These are phyloP conservation scores for Leavenworthia alabamica DNA, from an alignment of 345 rosid species.

Conservation along the genomic window DNA sequence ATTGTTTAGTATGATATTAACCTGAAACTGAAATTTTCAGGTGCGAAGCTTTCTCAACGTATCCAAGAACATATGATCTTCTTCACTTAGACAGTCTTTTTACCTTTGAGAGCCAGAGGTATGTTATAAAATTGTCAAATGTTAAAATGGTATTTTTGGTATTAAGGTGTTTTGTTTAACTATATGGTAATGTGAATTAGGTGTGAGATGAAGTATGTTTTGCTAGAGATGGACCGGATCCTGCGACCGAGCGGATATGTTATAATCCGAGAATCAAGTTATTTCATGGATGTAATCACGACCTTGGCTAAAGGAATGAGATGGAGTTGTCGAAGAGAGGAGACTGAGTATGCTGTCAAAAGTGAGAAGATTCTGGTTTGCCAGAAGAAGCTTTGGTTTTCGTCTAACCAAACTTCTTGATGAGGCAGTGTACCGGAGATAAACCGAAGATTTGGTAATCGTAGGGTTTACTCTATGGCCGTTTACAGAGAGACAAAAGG, in stretches of 20 bases:
- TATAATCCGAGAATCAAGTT: slow-evolving; percentile 71
- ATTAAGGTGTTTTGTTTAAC: background rate
- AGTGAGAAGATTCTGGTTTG: slow-evolving; percentile 83
- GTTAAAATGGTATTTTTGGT: background rate
- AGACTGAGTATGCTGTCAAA: slow-evolving; percentile 51
- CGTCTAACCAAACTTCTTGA: slow-evolving; percentile 35
- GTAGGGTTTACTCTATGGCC: background rate
- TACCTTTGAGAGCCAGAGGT: slow-evolving; percentile 91
- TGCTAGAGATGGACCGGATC: slow-evolving; percentile 89
- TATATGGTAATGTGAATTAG: slow-evolving; percentile 35
- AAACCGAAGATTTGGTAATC: slow-evolving; percentile 3
- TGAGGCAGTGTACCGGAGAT: background rate
- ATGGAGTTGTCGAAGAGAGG: slow-evolving; percentile 75
- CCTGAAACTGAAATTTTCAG: slow-evolving; percentile 32
- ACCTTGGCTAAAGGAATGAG: slow-evolving; percentile 68
- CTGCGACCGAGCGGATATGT: slow-evolving; percentile 73
- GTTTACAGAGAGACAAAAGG: background rate
- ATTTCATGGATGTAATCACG: slow-evolving; percentile 62
- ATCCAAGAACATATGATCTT: slow-evolving; percentile 95
- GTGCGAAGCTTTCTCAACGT: slow-evolving; percentile 98
- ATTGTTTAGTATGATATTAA: background rate
- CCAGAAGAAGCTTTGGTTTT: slow-evolving; percentile 86
- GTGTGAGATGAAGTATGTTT: slow-evolving; percentile 77
- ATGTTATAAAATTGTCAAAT: background rate
- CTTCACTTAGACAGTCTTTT: slow-evolving; percentile 93